phyloP scores from a whole-genome alignment of 2,329 filamentous ascomycete genomes.

The Endoconidiophora laricicola region DNA sequence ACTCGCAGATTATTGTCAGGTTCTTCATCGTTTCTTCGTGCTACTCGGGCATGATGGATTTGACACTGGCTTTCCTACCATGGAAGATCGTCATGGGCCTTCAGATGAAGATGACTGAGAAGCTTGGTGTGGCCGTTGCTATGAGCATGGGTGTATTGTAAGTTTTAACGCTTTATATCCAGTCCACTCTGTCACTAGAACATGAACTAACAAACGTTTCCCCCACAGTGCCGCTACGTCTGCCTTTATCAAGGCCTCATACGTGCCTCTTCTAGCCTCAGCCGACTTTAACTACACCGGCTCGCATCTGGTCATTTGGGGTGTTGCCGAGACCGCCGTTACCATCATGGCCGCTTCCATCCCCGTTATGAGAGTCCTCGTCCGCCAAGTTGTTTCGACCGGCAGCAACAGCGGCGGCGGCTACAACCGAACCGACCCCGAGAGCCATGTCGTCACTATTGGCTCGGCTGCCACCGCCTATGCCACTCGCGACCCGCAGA shows the following conservation, averaged over 20 bases:
- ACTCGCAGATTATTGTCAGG: constrained; percentile 8
- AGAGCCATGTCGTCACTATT: background rate
- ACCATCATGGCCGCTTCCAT: constrained; percentile 16
- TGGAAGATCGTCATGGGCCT: constrained; percentile 17
- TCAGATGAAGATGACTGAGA: constrained; percentile 18
- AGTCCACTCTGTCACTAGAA: constrained; percentile 10
- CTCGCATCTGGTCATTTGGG: constrained; percentile 13
- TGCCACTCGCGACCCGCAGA: background rate
- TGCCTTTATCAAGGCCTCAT: constrained; percentile 9
- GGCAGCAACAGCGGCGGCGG: constrained; percentile 4
- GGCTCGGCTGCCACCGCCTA: constrained; percentile 9
- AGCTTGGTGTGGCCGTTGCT: constrained; percentile 16
- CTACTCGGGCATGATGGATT: constrained; percentile 15
- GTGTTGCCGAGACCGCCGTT: constrained; percentile 13
- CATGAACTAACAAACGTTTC: background rate
- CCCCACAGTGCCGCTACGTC: constrained; percentile 1
- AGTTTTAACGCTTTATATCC: constrained; percentile 5
- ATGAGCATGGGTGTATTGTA: constrained; percentile 19
- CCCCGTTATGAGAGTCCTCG: constrained; percentile 15
- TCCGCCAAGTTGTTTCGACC: constrained; percentile 13
- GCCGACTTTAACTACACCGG: constrained; percentile 9
- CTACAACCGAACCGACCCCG: constrained; percentile 12
- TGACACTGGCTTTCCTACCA: constrained; percentile 15
- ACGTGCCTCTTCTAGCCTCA: background rate
- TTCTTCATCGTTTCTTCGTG: constrained; percentile 6